A percentile compares a stretch with the other conserved stretches of the same genome.
These are phyloP conservation scores for Scytalidium lignicola DNA, from an alignment of 2,329 filamentous ascomycete species.

Conservation along the genomic window DNA sequence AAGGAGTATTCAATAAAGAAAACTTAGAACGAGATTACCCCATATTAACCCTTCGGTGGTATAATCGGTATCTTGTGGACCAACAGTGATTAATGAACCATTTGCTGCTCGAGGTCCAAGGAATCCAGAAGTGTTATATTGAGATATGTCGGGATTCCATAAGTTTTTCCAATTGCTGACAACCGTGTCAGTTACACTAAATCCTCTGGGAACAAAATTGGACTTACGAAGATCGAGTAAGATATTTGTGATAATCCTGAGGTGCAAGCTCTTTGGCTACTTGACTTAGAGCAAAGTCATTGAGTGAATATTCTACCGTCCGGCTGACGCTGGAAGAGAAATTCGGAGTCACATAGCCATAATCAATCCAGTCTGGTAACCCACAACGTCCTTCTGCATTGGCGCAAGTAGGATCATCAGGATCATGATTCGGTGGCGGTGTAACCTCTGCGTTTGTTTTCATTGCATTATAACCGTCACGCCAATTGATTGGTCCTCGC, in stretches of 20 bases:
- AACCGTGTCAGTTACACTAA: neutral
- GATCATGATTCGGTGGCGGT: constrained; percentile 53
- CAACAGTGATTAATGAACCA: neutral
- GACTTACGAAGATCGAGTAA: constrained; percentile 38
- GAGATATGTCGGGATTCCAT: constrained; percentile 11
- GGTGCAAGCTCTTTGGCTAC: constrained; percentile 52
- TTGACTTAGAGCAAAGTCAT: constrained; percentile 64
- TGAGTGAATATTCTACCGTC: constrained; percentile 62
- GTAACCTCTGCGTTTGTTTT: constrained; percentile 59
- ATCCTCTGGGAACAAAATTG: no score
- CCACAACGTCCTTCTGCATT: constrained; percentile 66
- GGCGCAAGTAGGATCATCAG: constrained; percentile 46
- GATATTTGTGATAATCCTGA: constrained; percentile 38
- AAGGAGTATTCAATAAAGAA: constrained; percentile 7
- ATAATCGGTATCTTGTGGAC: neutral
- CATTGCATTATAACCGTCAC: constrained; percentile 56
- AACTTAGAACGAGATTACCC: constrained; percentile 16
- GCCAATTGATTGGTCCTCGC: constrained; percentile 55
- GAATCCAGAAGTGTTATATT: constrained; percentile 17
- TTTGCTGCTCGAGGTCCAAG: constrained; percentile 8
- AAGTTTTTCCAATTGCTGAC: constrained; percentile 10
- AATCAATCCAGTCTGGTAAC: constrained; percentile 60
- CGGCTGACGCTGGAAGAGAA: constrained; percentile 59
- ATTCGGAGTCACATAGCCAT: constrained; percentile 60
- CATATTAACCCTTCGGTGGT: constrained; percentile 7